Base-by-base conservation (phyloP, 202 grass and related monocot genomes). In the Carex arenaria region DNA sequence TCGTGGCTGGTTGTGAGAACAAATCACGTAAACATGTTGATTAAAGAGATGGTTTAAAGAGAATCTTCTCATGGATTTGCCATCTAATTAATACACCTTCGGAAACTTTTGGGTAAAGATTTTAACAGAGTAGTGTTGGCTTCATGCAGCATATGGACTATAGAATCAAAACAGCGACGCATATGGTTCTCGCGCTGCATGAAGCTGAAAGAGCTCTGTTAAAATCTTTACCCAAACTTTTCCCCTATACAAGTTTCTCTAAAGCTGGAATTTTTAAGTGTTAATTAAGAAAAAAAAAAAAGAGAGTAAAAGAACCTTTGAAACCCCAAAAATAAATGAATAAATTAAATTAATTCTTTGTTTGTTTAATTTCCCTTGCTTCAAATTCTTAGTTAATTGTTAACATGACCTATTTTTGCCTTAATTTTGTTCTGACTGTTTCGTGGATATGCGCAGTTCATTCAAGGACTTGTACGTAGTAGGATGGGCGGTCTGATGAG, bases 21-120 rank as follows among this genome's bases (percentile, higher is more conserved):
- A 53, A 69, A 82, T 69, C 30, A 82, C 80, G 80, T 68, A 82
- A 82, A 82, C 80, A 63, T 67, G 80, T 82, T 52, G n/a, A 69
- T 67, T 67, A n/a, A 82, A 80, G 6, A 80, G 34, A 64, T 80
- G 32, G 57, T 80, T 80, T 64, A 30, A 28, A 26, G 78, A 63
- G 60, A 64, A 81, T 81, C 78, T 81, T 51, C 57, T 63, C 11
- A 38, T 13, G 19, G 59, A 80, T 80, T 81, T 43, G 60, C 78
- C 52, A 65, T 64, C 18, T 47, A 20, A 72, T 40, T 40, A 72
- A 72, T 19, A 38, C 7, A 17, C 28, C 26, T 57, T 57, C 0
- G 28, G 51, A 36, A 57, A 77, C 51, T 77, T 77, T 3, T 59
- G 26, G 26, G 26, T 26, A 26, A 26, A 26, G 26, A 26, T 26